Percentiles rank a stretch among this genome's conserved stretches.
These are phyloP conservation scores for Skeletonema menzelii DNA, from an alignment of 108 stramenopile species.

Conservation along the genomic window DNA sequence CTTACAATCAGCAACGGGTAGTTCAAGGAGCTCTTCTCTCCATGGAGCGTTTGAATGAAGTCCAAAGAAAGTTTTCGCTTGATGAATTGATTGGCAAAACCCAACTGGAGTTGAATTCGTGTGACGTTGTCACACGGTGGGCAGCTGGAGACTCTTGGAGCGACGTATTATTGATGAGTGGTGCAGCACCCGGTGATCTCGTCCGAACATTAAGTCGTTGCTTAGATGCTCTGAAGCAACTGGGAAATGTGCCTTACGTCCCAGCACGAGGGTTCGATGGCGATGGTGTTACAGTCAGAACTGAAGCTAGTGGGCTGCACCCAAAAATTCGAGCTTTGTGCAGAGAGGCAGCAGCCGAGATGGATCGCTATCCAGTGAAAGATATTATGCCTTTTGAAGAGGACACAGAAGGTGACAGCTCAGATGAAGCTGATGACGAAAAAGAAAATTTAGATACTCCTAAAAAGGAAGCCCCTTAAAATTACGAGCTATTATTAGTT, in stretches of 20 bases:
- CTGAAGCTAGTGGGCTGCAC: slow-evolving; percentile 65
- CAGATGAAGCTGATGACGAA: neutral
- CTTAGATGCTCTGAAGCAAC: slow-evolving; percentile 80
- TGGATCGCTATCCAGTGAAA: slow-evolving; percentile 85
- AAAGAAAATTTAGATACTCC: neutral
- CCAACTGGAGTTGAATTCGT: slow-evolving; percentile 59
- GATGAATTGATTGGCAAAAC: slow-evolving; percentile 62
- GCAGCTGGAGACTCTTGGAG: slow-evolving; percentile 77
- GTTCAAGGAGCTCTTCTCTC: slow-evolving; percentile 66
- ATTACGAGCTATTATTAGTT: neutral
- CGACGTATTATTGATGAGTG: slow-evolving; percentile 73
- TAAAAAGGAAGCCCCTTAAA: neutral
- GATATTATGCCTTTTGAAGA: slow-evolving; percentile 77
- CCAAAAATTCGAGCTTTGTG: slow-evolving; percentile 67
- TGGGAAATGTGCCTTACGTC: slow-evolving; percentile 64
- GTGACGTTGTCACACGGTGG: slow-evolving; percentile 81
- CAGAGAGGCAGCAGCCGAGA: slow-evolving; percentile 63
- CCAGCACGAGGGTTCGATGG: slow-evolving; percentile 56
- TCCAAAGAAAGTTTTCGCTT: slow-evolving; percentile 57
- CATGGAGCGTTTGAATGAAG: slow-evolving; percentile 71
- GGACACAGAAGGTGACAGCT: slow-evolving; percentile 33
- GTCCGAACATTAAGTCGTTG: slow-evolving; percentile 68
- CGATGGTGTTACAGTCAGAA: slow-evolving; percentile 20
- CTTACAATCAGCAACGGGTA: slow-evolving; percentile 61
- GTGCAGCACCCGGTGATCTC: slow-evolving; percentile 77